Evolutionary conservation across 2,329 filamentous ascomycete genomes (phyloP).

Genomic region (Fusarium heterosporum): DNA sequence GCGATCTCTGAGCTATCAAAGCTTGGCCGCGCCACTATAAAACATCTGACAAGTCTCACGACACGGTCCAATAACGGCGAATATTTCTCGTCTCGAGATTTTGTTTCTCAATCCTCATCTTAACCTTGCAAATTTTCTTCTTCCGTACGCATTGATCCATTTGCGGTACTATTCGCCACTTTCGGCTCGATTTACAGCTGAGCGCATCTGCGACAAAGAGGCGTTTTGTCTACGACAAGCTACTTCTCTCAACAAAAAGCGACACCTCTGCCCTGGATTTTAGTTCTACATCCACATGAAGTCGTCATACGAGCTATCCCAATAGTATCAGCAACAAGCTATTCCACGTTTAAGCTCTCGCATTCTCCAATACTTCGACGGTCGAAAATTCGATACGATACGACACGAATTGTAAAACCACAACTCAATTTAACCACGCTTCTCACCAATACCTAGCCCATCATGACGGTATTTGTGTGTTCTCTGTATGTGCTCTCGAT

Average conservation of each 20-base stretch:
- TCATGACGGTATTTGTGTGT: slow-evolving; percentile 57
- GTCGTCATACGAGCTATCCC: slow-evolving; percentile 41
- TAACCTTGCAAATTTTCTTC: slow-evolving; percentile 19
- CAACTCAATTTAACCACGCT: slow-evolving; percentile 19
- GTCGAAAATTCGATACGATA: not conserved
- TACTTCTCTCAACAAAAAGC: slow-evolving; percentile 39
- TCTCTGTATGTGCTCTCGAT: slow-evolving; percentile 52
- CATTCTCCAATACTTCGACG: slow-evolving; percentile 3
- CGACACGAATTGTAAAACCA: slow-evolving; percentile 7
- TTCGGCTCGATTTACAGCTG: slow-evolving; percentile 34
- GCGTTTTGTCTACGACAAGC: slow-evolving; percentile 44
- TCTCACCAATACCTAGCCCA: slow-evolving; percentile 37
- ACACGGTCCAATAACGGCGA: slow-evolving; percentile 35
- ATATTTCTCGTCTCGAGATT: not conserved
- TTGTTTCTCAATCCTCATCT: not conserved
- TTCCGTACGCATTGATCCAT: slow-evolving; percentile 6
- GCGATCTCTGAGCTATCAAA: slow-evolving; percentile 45
- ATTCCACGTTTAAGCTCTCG: slow-evolving; percentile 12
- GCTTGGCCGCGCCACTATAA: slow-evolving; percentile 37
- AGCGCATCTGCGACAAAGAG: slow-evolving; percentile 47
- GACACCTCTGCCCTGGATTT: slow-evolving; percentile 10
- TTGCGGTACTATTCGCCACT: slow-evolving; percentile 32
- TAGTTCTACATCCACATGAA: slow-evolving; percentile 41
- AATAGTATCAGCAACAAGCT: slow-evolving; percentile 23
- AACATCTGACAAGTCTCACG: slow-evolving; percentile 46